Evolutionary conservation across 371 early-diverging fungal species (phyloP).

Genomic region (Sporodiniella umbellata): DNA sequence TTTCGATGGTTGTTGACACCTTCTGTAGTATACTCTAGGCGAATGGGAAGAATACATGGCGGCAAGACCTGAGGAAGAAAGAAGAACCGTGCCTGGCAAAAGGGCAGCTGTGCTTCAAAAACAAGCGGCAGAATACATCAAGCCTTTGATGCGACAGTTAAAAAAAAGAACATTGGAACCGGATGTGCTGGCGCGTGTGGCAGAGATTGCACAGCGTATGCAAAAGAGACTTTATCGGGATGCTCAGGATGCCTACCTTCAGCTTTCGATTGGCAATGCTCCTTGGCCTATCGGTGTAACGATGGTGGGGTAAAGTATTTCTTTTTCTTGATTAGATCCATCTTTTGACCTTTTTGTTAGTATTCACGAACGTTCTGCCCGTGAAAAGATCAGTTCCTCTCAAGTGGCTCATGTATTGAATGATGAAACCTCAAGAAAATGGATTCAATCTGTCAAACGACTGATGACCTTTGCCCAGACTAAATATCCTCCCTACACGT

Average conservation of each 20-base stretch:
- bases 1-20: background rate
- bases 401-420: constrained; percentile 98
- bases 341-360: constrained; percentile 36
- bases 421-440: constrained; percentile 95
- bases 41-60: constrained; percentile 89
- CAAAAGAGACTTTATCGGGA: constrained; percentile 86
- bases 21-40: constrained; percentile 60
- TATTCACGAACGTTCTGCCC: constrained; percentile 96
- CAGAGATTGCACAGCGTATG: constrained; percentile 85
- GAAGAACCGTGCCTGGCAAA: constrained; percentile 73
- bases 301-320: constrained; percentile 61
- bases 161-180: constrained; percentile 75
- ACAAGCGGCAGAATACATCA: constrained; percentile 86
- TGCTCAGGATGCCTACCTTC: constrained; percentile 93
- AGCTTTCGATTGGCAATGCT: constrained; percentile 94
- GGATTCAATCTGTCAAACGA: constrained; percentile 97
- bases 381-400: constrained; percentile 92
- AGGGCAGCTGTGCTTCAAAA: constrained; percentile 75
- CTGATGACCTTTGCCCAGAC: constrained; percentile 94
- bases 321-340: background rate
- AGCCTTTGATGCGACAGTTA: constrained; percentile 85
- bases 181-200: constrained; percentile 84
- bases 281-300: constrained; percentile 99
- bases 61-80: constrained; percentile 75
- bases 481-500: constrained; percentile 86